Base-by-base conservation (phyloP, 495 filamentous ascomycete genomes). In the Achaetomiella virescens region DNA sequence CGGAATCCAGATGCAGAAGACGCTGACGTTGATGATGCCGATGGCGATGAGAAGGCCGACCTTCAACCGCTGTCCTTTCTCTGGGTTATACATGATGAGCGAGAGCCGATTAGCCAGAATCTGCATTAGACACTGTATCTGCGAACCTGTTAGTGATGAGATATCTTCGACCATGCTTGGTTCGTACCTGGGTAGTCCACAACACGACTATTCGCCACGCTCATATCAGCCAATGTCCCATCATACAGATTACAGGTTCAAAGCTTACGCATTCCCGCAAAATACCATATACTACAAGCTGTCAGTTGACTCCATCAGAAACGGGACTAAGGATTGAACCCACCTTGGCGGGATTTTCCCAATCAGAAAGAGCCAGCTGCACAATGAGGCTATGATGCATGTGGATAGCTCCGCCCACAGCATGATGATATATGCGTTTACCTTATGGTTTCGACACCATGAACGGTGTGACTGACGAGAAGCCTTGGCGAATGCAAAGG, bases 1-100 rank as follows among this genome's bases (percentile, higher is more conserved):
- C 0, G 78, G 78, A 35, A 79, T 66, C 77, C 77, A 79, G 61
- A 81, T 75, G 61, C 61, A 68, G 48, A 72, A 77, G 49, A 79
- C 78, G 48, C 70, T 70, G 55, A 80, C 65, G 55, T 78, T 77
- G 56, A 80, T 70, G 35, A 66, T 6, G 20, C 65, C 72, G 47
- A 79, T 75, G 54, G 70, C 45, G 14, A 68, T 52, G 14, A 67
- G 64, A 20, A 75, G 66, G 15, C 58, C 63, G 50, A 71, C 54
- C 48, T 72, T 75, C 12, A 79, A 60, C 17, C 48, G 57, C 3
- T 51, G 29, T 8, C 60, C 58, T 8, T 62, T 62, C 2, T 51
- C 54, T 3, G 67, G 68, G 56, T 72, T 59, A 15, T 69, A 67
- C 24, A 73, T 58, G 54, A 79, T 67, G 52, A 80, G 61, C 0